Base-by-base conservation (phyloP, 2,329 filamentous ascomycete genomes). In the Colletotrichum musicola region DNA sequence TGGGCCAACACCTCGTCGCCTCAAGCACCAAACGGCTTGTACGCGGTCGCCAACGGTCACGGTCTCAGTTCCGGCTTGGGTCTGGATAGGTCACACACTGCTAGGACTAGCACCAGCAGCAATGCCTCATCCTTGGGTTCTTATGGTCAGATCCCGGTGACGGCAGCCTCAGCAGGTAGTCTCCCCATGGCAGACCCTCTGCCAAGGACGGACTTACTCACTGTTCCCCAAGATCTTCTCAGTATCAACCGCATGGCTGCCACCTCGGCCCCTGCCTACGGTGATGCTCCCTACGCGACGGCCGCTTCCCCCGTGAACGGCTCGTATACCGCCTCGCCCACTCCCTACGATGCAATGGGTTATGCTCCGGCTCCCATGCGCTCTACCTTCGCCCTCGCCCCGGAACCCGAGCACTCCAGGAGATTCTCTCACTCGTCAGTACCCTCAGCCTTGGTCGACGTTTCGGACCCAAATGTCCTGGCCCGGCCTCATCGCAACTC, bases 371-470 rank as follows among this genome's bases (percentile, higher is more conserved):
- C 89, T 16, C 86, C 91, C 4, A 83, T 89, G 73, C 85, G 88
- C 81, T 83, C 88, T 73, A 81, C 86, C 16, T 90, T 88, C 71
- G 80, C 85, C 68, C 80, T 91, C 80, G 81, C 85, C 75, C 80
- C 89, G 78, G 83, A 88, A 79, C 77, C 88, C 78, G 85, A 88
- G 72, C 79, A 80, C 72, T 75, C 82, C 40, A 81, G 94, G 81
- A 92, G 93, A 80, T 90, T 93, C 76, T 95, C 94, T 74, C 93
- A 96, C 82, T 88, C 93, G 92, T 97, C 87, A 91, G 92, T 93
- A 81, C 81, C 83, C 75, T 88, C 88, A 76, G 78, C 81, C 74
- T 81, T 84, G 77, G 81, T 86, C 77, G 82, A 82, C 75, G 78
- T 81, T 68, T 78, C 81, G 75, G 82, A 84, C 73, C 75, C 78